These are phyloP conservation scores for Metarhizium robertsii DNA, from an alignment of 2,329 filamentous ascomycete genomes.

Conservation along the genomic window DNA sequence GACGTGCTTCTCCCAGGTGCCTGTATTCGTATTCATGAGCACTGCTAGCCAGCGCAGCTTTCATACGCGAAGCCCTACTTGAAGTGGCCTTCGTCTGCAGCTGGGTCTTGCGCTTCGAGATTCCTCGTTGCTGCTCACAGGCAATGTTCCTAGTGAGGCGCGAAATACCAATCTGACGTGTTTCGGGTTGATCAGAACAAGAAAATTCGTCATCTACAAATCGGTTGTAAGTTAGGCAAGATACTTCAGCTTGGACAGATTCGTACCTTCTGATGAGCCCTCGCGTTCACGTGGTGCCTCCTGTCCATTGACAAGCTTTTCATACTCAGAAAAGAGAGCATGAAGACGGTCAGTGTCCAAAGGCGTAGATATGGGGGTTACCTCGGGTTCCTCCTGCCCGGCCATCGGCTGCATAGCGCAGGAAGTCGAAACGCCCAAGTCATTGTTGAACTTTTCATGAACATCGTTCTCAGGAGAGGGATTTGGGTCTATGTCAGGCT, in stretches of 20 bases:
- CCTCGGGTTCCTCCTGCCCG: background rate
- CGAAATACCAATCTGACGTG: background rate
- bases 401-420: background rate
- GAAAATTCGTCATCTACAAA: background rate
- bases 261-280: background rate
- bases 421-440: background rate
- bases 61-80: background rate
- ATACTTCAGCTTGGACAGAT: background rate
- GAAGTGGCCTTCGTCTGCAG: background rate
- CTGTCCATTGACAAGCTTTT: conserved; percentile 1
- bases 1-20: background rate
- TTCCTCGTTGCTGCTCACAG: background rate
- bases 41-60: background rate
- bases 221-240: background rate
- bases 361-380: background rate
- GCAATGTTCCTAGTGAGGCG: background rate
- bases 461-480: background rate
- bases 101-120: background rate
- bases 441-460: background rate
- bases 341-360: background rate
- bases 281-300: background rate
- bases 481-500: background rate
- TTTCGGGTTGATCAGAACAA: background rate
- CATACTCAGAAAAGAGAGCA: conserved; percentile 2
- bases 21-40: background rate